A percentile compares a stretch with the other conserved stretches of the same genome.
phyloP scores from a whole-genome alignment of 345 rosid species.

The Laguncularia racemosa region DNA sequence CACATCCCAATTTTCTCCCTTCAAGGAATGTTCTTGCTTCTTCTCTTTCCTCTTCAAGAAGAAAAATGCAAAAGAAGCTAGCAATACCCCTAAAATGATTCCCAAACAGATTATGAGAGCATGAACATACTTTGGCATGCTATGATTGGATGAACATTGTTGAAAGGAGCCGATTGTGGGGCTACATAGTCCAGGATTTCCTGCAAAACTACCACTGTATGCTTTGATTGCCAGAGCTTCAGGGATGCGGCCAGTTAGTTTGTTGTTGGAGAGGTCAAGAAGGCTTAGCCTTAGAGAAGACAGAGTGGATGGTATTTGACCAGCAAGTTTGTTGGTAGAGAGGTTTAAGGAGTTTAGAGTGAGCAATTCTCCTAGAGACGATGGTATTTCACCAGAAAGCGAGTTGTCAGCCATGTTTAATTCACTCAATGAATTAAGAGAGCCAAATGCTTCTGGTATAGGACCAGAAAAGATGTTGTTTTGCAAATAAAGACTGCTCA shows the following conservation, averaged over 20 bases:
- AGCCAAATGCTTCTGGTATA: constrained; percentile 58
- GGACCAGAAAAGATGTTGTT: constrained; percentile 50
- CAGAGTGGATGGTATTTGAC: constrained; percentile 57
- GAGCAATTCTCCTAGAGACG: constrained; percentile 57
- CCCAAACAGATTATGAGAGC: constrained; percentile 45
- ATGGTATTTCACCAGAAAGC: constrained; percentile 60
- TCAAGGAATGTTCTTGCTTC: constrained; percentile 39
- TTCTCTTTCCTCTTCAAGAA: constrained; percentile 46
- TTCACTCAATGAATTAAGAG: constrained; percentile 50
- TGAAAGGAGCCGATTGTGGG: constrained; percentile 39
- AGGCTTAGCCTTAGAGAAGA: constrained; percentile 66
- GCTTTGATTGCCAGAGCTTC: constrained; percentile 56
- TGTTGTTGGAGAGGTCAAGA: constrained; percentile 72
- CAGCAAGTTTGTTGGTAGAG: constrained; percentile 55
- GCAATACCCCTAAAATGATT: constrained; percentile 35
- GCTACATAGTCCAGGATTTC: constrained; percentile 73
- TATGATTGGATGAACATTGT: constrained; percentile 37
- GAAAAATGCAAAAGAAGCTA: constrained; percentile 43
- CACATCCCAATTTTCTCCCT: constrained; percentile 75
- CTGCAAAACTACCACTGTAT: constrained; percentile 63
- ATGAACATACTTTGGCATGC: constrained; percentile 34
- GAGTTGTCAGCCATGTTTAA: constrained; percentile 61
- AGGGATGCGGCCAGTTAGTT: constrained; percentile 60
- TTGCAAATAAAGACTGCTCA: constrained; percentile 57
- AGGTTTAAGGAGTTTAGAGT: constrained; percentile 67